A percentile compares a stretch with the other conserved stretches of the same genome.
Conservation (phyloP, 2,329 filamentous ascomycete genomes). For the Beauveria bassiana region DNA sequence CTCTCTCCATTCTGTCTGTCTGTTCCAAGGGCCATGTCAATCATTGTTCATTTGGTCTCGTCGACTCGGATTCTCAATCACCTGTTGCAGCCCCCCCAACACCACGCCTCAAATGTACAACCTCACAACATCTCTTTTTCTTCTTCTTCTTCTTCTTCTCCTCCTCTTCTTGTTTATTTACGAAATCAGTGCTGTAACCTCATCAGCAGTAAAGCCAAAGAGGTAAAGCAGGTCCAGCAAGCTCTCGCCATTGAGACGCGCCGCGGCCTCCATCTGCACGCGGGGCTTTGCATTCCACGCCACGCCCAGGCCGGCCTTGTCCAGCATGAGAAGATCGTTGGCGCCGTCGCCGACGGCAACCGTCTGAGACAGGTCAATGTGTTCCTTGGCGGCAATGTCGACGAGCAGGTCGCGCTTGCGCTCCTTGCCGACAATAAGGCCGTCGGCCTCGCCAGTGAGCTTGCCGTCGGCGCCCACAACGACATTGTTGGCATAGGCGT, state of each 20-base stretch:
- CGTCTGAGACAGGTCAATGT: constrained; percentile 56
- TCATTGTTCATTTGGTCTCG: neutral
- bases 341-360: constrained; percentile 75
- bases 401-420: constrained; percentile 65
- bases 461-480: constrained; percentile 48
- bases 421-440: constrained; percentile 67
- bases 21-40: neutral
- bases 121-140: constrained; percentile 13
- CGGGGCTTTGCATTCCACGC: constrained; percentile 80
- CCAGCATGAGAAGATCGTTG: constrained; percentile 77
- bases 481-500: constrained; percentile 83
- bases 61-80: neutral
- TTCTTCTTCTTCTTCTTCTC: no score
- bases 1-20: neutral
- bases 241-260: constrained; percentile 62
- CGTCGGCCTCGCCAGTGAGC: constrained; percentile 65
- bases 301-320: constrained; percentile 65
- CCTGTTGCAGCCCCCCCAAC: neutral
- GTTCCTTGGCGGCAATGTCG: constrained; percentile 62
- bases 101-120: constrained; percentile 8
- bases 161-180: constrained; percentile 16
- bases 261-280: constrained; percentile 70
- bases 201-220: constrained; percentile 62
- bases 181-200: constrained; percentile 43
- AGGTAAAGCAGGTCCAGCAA: constrained; percentile 67